These are phyloP conservation scores for Podaxis carcinomalis DNA, from an alignment of 768 basidiomycete genomes.

Conservation along the genomic window DNA sequence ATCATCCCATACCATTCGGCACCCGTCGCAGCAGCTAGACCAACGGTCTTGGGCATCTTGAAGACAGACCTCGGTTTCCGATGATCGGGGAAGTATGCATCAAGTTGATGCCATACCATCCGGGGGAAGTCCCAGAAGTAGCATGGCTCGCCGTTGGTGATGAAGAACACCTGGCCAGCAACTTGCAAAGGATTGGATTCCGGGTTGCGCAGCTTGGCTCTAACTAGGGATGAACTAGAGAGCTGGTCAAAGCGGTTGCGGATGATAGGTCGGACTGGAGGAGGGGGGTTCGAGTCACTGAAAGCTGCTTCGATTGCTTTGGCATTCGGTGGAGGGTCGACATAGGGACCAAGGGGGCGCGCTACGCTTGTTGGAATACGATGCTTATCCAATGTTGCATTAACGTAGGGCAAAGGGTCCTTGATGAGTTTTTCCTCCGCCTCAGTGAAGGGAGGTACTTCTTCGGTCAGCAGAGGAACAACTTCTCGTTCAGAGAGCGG, in stretches of 20 bases:
- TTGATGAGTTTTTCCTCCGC: constrained; percentile 39
- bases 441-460: constrained; percentile 35
- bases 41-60: constrained; percentile 59
- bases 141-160: constrained; percentile 94
- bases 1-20: constrained; percentile 75
- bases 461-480: constrained; percentile 29
- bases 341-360: constrained; percentile 80
- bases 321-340: constrained; percentile 56
- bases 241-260: constrained; percentile 84
- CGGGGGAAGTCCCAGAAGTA: constrained; percentile 96
- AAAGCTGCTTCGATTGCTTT: constrained; percentile 55
- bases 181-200: constrained; percentile 64
- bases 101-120: constrained; percentile 70
- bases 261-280: constrained; percentile 49
- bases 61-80: constrained; percentile 34
- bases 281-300: constrained; percentile 36
- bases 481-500: constrained; percentile 32
- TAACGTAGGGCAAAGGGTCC: constrained; percentile 55
- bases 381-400: constrained; percentile 57
- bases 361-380: constrained; percentile 77
- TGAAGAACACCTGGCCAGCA: constrained; percentile 92
- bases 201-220: constrained; percentile 40
- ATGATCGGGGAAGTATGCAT: constrained; percentile 53
- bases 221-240: constrained; percentile 50
- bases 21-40: constrained; percentile 64